Conservation (phyloP, 805 yeast genomes). For the Lipomyces starkeyi region DNA sequence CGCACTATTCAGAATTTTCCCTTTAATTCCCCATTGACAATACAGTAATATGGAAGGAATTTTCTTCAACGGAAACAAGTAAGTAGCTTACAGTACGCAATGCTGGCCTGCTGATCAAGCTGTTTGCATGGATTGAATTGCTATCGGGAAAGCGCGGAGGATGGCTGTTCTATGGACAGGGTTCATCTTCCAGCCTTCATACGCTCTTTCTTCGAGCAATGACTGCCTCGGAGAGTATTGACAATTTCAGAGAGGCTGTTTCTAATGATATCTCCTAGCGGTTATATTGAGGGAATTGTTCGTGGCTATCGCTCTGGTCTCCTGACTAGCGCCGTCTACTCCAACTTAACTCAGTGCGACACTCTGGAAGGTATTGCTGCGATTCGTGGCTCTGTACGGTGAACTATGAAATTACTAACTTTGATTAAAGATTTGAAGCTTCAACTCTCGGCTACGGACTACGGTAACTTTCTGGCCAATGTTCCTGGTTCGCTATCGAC, state of each 20-base stretch:
- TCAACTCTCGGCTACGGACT: conserved; percentile 94
- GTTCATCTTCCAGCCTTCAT: neutral
- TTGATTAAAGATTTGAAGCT: conserved; percentile 71
- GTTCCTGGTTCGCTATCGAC: conserved; percentile 86
- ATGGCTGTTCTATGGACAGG: neutral
- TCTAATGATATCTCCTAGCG: conserved; percentile 51
- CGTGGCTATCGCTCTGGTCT: conserved; percentile 92
- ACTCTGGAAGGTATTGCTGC: conserved; percentile 61
- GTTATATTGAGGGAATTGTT: conserved; percentile 91
- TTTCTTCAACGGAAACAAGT: conserved; percentile 81
- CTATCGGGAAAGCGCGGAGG: neutral
- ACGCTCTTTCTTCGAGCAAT: neutral
- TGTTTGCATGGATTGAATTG: neutral
- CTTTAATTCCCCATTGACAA: neutral
- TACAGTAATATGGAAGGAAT: conserved; percentile 79
- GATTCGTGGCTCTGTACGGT: neutral
- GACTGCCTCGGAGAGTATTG: neutral
- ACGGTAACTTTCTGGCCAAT: conserved; percentile 86
- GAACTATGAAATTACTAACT: neutral
- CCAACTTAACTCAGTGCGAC: conserved; percentile 95
- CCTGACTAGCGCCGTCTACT: conserved; percentile 76
- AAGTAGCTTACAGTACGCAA: conserved; percentile 33
- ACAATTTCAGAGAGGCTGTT: neutral
- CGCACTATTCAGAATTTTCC: neutral
- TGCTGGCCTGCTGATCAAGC: neutral